A percentile compares a stretch with the other conserved stretches of the same genome.
These are phyloP conservation scores for Vaccinium macrocarpon DNA, from an alignment of 148 eudicot genomes.

Conservation along the genomic window DNA sequence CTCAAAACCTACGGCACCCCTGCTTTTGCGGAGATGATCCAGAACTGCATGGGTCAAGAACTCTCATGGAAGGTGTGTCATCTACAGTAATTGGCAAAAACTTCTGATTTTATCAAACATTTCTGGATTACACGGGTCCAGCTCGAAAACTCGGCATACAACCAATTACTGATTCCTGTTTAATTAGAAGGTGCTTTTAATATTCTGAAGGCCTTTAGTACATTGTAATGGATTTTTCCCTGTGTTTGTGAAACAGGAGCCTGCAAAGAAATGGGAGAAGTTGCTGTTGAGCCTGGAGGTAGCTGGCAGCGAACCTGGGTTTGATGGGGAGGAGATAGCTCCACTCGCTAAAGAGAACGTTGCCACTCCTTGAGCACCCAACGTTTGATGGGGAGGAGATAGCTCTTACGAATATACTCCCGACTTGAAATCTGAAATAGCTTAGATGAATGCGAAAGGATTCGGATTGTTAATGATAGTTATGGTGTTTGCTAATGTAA, in stretches of 20 bases:
- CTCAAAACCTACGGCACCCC: constrained; percentile 56
- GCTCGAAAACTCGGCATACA: neutral
- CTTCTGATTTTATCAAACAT: neutral
- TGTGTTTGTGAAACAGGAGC: constrained; percentile 43
- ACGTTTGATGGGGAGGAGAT: too few relatives aligned
- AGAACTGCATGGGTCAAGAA: constrained; percentile 87
- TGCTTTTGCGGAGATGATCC: constrained; percentile 62
- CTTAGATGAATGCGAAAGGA: neutral
- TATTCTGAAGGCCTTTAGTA: neutral
- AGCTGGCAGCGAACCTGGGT: constrained; percentile 62
- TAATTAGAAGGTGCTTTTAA: neutral
- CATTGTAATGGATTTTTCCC: neutral
- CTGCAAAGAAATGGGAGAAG: constrained; percentile 78
- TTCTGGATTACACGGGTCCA: neutral
- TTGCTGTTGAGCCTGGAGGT: constrained; percentile 54
- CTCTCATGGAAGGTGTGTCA: constrained; percentile 91
- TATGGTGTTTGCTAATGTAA: neutral
- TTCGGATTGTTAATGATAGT: neutral
- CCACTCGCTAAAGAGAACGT: constrained; percentile 82
- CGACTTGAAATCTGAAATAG: neutral
- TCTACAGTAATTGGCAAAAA: neutral
- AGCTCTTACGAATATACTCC: neutral
- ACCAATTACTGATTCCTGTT: neutral
- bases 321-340: constrained; percentile 76
- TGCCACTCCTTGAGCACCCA: constrained; percentile 46